Evolutionary conservation across 306 rosid species (phyloP).

Genomic region (Hippophae gyantsensis): DNA sequence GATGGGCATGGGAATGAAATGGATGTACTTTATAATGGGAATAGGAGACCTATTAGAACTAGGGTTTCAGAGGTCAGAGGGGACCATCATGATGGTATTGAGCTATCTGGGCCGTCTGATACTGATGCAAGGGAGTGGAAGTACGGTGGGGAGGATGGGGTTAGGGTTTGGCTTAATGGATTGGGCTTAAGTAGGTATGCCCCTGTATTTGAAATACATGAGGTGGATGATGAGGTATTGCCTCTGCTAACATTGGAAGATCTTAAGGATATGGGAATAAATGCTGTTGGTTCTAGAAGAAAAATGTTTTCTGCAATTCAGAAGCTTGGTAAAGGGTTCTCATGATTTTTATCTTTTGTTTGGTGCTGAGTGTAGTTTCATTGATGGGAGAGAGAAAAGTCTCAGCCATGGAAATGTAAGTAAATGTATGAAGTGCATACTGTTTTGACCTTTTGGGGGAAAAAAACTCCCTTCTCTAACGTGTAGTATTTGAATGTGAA

Average conservation of each 20-base stretch:
- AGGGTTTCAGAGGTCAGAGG: slow-evolving; percentile 61
- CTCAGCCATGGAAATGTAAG: slow-evolving; percentile 49
- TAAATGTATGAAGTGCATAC: slow-evolving; percentile 27
- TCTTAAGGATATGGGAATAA: slow-evolving; percentile 92
- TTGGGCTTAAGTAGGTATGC: slow-evolving; percentile 85
- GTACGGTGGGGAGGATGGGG: slow-evolving; percentile 71
- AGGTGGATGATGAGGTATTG: slow-evolving; percentile 89
- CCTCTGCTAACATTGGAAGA: slow-evolving; percentile 81
- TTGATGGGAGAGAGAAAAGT: slow-evolving; percentile 14
- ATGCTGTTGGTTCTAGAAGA: slow-evolving; percentile 80
- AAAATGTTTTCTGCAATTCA: slow-evolving; percentile 84
- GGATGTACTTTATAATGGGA: slow-evolving; percentile 38
- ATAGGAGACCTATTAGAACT: slow-evolving; percentile 47
- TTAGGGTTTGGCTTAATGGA: slow-evolving; percentile 86
- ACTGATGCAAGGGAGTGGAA: slow-evolving; percentile 66
- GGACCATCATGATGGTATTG: slow-evolving; percentile 60
- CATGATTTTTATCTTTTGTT: slow-evolving; percentile 26
- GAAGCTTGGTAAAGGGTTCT: slow-evolving; percentile 87
- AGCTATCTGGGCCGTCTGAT: slow-evolving; percentile 75
- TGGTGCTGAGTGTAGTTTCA: slow-evolving; percentile 18
- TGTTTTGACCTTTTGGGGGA: slow-evolving; percentile 24
- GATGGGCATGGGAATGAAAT: slow-evolving; percentile 54
- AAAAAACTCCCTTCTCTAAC: slow-evolving; percentile 20
- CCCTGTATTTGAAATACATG: slow-evolving; percentile 83
- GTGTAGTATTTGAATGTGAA: slow-evolving; percentile 33